phyloP scores from a whole-genome alignment of 768 basidiomycete genomes.

The Tephrocybe sp. region DNA sequence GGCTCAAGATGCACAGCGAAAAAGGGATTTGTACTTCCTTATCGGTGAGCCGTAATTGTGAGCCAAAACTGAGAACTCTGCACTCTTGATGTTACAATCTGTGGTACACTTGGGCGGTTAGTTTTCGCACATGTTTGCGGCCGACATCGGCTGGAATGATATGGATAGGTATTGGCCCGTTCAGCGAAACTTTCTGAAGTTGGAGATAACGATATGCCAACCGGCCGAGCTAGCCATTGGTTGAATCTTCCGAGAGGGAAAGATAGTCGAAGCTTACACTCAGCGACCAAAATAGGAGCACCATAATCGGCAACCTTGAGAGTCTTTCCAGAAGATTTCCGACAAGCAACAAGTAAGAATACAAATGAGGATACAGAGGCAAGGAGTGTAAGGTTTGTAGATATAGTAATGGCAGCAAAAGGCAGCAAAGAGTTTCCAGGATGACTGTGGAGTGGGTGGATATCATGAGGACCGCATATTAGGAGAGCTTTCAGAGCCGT shows the following conservation, averaged over 20 bases:
- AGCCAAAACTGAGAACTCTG: not conserved
- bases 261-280: not conserved
- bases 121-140: not conserved
- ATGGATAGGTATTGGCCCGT: conserved; percentile 4
- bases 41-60: no score
- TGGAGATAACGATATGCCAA: no score
- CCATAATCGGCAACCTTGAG: not conserved
- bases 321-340: not conserved
- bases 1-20: not conserved
- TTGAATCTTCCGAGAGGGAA: no score
- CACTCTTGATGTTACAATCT: no score
- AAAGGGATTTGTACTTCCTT: not conserved
- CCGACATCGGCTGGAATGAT: conserved; percentile 2
- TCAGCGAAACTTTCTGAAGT: not conserved
- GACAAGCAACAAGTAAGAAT: conserved; percentile 3
- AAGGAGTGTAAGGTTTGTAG: conserved; percentile 1
- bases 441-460: not conserved
- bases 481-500: conserved; percentile 38
- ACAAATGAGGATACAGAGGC: conserved; percentile 9
- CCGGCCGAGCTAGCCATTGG: no score
- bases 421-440: conserved; percentile 1
- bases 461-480: conserved; percentile 1
- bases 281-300: not conserved
- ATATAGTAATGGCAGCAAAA: conserved; percentile 5
- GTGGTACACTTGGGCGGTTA: no score